phyloP scores from a whole-genome alignment of 1,284 basidiomycete genomes.

The Sporisorium reilianum region DNA sequence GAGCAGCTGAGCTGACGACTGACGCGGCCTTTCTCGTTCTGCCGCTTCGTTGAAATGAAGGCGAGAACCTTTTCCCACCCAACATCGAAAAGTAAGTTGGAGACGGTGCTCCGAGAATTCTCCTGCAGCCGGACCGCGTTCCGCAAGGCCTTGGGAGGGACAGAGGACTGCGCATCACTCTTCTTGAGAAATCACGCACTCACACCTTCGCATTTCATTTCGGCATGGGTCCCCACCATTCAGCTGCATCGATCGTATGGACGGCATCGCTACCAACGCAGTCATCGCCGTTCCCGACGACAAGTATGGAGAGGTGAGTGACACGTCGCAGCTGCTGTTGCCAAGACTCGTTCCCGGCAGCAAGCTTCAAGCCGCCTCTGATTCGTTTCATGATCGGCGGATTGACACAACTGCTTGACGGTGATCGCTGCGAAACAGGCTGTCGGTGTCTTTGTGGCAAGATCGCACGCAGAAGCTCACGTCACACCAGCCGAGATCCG shows the following conservation, averaged over 20 bases:
- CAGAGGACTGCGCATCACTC: not conserved
- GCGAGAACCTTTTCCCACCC: constrained; percentile 77
- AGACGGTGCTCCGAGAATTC: too few species aligned
- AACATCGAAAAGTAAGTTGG: constrained; percentile 79
- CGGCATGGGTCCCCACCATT: not conserved
- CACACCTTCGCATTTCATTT: constrained; percentile 18
- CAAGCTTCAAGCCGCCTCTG: not conserved
- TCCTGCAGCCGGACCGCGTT: not conserved
- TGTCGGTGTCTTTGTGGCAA: constrained; percentile 56
- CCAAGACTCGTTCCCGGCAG: not conserved
- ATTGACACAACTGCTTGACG: not conserved
- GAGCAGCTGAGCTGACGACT: not conserved
- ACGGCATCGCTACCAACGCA: constrained; percentile 79
- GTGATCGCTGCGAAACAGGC: constrained; percentile 24
- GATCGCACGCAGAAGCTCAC: constrained; percentile 32
- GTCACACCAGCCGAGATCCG: constrained; percentile 72
- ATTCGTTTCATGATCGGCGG: not conserved
- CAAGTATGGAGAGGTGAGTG: constrained; percentile 64
- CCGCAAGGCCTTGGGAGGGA: not conserved
- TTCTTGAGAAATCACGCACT: constrained; percentile 13
- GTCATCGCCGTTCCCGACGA: constrained; percentile 80
- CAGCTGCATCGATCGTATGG: constrained; percentile 75
- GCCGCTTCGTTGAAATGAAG: constrained; percentile 7
- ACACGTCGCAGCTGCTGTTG: not conserved
- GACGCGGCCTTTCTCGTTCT: constrained; percentile 12